These are phyloP conservation scores for Aschersonia sp. DNA, from an alignment of 2,329 filamentous ascomycete species.

Conservation along the genomic window DNA sequence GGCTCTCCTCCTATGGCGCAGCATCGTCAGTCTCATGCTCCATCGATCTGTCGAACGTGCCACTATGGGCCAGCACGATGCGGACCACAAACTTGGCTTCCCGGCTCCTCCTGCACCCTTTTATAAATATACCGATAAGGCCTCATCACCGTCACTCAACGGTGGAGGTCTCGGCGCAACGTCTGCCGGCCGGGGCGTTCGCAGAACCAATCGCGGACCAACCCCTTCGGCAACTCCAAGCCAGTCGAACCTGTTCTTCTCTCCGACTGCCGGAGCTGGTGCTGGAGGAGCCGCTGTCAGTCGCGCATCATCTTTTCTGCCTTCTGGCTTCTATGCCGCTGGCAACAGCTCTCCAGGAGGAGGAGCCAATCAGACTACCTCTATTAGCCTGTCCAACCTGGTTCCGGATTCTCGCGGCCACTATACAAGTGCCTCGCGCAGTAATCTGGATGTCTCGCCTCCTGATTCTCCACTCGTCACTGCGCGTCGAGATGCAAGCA, in stretches of 20 bases:
- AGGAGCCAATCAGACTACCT: conserved; percentile 30
- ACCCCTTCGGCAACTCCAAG: conserved; percentile 42
- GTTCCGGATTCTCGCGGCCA: conserved; percentile 42
- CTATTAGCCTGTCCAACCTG: conserved; percentile 47
- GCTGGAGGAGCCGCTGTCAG: conserved; percentile 10
- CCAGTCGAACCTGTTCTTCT: conserved; percentile 39
- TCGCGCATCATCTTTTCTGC: conserved; percentile 68
- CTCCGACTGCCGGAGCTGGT: conserved; percentile 60
- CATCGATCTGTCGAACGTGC: conserved; percentile 83
- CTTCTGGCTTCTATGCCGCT: conserved; percentile 80
- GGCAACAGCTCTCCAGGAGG: conserved; percentile 36
- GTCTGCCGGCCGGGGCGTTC: conserved; percentile 27
- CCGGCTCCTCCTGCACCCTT: conserved; percentile 41
- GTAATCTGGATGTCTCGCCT: conserved; percentile 36
- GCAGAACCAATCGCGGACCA: conserved; percentile 42
- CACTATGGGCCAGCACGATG: conserved; percentile 56
- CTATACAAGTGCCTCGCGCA: conserved; percentile 21
- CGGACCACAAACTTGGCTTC: conserved; percentile 56
- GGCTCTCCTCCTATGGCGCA: conserved; percentile 77
- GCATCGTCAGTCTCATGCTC: conserved; percentile 74
- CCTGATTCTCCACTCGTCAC: conserved; percentile 48
- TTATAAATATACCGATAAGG: conserved; percentile 49
- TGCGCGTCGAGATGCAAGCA: conserved; percentile 36
- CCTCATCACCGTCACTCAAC: conserved; percentile 36
- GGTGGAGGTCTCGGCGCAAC: conserved; percentile 10